phyloP scores from a whole-genome alignment of 1,284 basidiomycete genomes.

The Erythrobasidium hasegawianum region DNA sequence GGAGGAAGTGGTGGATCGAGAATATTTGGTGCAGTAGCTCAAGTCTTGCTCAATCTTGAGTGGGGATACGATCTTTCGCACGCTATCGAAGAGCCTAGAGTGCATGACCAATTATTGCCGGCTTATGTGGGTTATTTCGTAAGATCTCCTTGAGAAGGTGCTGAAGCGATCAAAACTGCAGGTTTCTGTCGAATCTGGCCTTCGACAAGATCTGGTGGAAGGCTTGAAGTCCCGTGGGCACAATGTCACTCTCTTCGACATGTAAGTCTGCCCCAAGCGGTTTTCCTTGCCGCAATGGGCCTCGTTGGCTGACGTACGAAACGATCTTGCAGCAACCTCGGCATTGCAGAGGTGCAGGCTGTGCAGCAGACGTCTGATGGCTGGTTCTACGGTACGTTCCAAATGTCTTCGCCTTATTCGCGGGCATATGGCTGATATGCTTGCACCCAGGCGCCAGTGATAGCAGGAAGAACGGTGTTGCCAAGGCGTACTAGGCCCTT shows the following conservation, averaged over 20 bases:
- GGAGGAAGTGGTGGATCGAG: constrained; percentile 84
- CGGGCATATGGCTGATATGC: background rate
- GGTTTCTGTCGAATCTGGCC: constrained; percentile 64
- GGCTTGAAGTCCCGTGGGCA: constrained; percentile 65
- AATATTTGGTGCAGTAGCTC: constrained; percentile 76
- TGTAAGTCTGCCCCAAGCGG: constrained; percentile 56
- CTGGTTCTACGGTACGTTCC: constrained; percentile 29
- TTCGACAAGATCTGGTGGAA: constrained; percentile 57
- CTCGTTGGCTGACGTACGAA: constrained; percentile 36
- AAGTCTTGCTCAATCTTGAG: constrained; percentile 74
- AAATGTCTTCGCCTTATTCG: background rate
- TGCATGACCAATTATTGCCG: constrained; percentile 90
- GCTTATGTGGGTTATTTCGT: constrained; percentile 38
- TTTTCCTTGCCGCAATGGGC: constrained; percentile 42
- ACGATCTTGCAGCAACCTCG: constrained; percentile 57
- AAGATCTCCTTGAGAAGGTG: background rate
- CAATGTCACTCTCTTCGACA: constrained; percentile 58
- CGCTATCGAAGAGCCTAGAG: constrained; percentile 77
- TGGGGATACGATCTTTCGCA: constrained; percentile 73
- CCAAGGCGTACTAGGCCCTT: constrained; percentile 63
- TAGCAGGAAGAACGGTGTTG: constrained; percentile 76
- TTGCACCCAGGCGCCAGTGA: constrained; percentile 65
- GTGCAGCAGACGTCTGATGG: constrained; percentile 52
- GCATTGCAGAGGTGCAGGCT: constrained; percentile 68
- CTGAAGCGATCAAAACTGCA: constrained; percentile 33